Conservation (phyloP, 805 yeast genomes). For the Spathaspora boniae region DNA sequence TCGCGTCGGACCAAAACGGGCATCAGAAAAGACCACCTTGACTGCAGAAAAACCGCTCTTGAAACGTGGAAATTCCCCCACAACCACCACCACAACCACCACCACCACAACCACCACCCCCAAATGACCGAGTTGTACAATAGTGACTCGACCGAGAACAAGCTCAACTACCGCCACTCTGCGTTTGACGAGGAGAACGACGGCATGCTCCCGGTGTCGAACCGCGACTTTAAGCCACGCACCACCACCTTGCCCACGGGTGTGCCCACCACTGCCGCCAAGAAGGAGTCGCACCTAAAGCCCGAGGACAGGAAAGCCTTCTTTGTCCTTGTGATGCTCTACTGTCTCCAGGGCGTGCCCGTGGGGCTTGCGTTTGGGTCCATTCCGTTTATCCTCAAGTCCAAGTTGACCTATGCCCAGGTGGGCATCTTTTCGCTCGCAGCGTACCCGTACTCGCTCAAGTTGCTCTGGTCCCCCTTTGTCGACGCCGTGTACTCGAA, state of each 20-base stretch:
- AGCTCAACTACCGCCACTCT: constrained; percentile 17
- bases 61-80: no score
- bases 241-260: not conserved
- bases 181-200: constrained; percentile 32
- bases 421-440: constrained; percentile 90
- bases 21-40: no score
- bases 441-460: constrained; percentile 90
- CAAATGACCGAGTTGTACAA: no score
- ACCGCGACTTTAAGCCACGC: constrained; percentile 13
- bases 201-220: constrained; percentile 31
- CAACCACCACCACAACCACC: no score
- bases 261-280: not conserved
- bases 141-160: constrained; percentile 13
- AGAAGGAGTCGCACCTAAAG: constrained; percentile 5
- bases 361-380: constrained; percentile 95
- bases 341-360: constrained; percentile 92
- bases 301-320: constrained; percentile 69
- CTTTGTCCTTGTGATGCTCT: constrained; percentile 64
- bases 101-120: no score
- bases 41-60: no score
- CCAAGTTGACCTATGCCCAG: constrained; percentile 79
- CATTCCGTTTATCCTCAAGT: constrained; percentile 82
- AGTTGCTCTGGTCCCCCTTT: constrained; percentile 91
- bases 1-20: no score
- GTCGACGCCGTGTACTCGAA: constrained; percentile 81